A percentile compares a stretch with the other conserved stretches of the same genome.
Conservation (phyloP, 805 yeast species). For the Metschnikowia peoriensis region DNA sequence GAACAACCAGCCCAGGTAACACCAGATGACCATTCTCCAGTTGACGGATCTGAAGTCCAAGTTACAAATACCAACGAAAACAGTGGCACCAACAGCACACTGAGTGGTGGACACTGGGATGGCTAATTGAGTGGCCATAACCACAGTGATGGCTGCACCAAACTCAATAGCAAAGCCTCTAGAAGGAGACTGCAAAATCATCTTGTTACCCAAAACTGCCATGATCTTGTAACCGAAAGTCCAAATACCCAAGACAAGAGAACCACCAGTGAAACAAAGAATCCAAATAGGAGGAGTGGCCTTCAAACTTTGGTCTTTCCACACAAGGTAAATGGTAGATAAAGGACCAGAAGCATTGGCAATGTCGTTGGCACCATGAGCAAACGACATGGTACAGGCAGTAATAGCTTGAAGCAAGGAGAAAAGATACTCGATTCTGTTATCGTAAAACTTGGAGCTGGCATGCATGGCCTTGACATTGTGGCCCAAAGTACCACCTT, state of each 20-base stretch:
- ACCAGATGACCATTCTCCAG: slow-evolving; percentile 76
- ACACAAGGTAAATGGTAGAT: slow-evolving; percentile 59
- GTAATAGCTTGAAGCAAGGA: slow-evolving; percentile 69
- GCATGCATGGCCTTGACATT: slow-evolving; percentile 51
- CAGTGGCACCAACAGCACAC: slow-evolving; percentile 76
- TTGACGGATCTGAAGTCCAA: slow-evolving; percentile 60
- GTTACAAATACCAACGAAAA: slow-evolving; percentile 73
- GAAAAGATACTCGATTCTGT: slow-evolving; percentile 65
- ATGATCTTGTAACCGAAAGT: slow-evolving; percentile 69
- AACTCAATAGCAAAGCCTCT: slow-evolving; percentile 76
- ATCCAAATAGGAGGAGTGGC: slow-evolving; percentile 72
- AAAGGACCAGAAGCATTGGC: slow-evolving; percentile 78
- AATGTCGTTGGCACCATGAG: slow-evolving; percentile 80
- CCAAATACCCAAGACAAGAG: slow-evolving; percentile 69
- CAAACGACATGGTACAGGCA: slow-evolving; percentile 77
- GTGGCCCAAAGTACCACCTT: slow-evolving; percentile 42
- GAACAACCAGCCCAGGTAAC: slow-evolving; percentile 68
- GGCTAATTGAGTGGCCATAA: slow-evolving; percentile 69
- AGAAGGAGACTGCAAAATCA: slow-evolving; percentile 74
- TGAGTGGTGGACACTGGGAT: slow-evolving; percentile 80
- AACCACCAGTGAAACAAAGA: slow-evolving; percentile 62
- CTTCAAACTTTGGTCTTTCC: slow-evolving; percentile 54
- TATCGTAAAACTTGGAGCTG: slow-evolving; percentile 64
- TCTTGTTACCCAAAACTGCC: slow-evolving; percentile 68
- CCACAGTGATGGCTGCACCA: slow-evolving; percentile 74